Percentiles rank a stretch among this genome's conserved stretches.
These are phyloP conservation scores for Irpex lacteus DNA, from an alignment of 1,284 basidiomycete genomes.

Conservation along the genomic window DNA sequence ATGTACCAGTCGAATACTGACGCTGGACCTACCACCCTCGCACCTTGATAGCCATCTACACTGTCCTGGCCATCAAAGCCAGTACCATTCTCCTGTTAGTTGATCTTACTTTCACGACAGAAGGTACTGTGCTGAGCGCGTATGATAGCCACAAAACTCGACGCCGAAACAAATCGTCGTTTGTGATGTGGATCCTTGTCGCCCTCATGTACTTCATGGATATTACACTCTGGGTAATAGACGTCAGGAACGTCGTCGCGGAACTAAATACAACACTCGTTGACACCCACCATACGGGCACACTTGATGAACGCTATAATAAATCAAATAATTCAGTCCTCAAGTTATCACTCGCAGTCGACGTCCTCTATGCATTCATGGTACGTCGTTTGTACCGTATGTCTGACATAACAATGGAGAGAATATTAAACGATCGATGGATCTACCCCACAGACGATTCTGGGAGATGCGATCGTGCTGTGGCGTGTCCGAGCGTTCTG, in stretches of 20 bases:
- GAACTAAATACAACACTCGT: conserved; percentile 13
- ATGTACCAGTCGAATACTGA: background rate
- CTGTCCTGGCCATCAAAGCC: background rate
- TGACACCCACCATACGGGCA: background rate
- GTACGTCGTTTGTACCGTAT: conserved; percentile 1
- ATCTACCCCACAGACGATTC: conserved; percentile 8
- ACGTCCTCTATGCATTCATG: conserved; percentile 15
- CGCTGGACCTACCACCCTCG: background rate
- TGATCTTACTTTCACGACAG: background rate
- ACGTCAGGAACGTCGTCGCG: conserved; percentile 13
- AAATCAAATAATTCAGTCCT: background rate
- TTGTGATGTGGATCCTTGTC: conserved; percentile 7
- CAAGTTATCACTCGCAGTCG: conserved; percentile 6
- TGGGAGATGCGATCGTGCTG: conserved; percentile 10
- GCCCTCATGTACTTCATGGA: conserved; percentile 15
- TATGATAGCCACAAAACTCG: background rate
- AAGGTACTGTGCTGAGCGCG: background rate
- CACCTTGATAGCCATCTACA: background rate
- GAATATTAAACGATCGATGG: background rate
- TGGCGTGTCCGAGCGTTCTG: conserved; percentile 18
- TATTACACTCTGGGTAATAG: conserved; percentile 16
- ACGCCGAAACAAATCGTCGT: conserved; percentile 4
- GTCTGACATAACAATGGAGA: background rate
- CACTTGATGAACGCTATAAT: conserved; percentile 9
- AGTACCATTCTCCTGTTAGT: background rate